A percentile compares a stretch with the other conserved stretches of the same genome.
phyloP scores from a whole-genome alignment of 805 yeast species.

The Kregervanrija fluxuum region DNA sequence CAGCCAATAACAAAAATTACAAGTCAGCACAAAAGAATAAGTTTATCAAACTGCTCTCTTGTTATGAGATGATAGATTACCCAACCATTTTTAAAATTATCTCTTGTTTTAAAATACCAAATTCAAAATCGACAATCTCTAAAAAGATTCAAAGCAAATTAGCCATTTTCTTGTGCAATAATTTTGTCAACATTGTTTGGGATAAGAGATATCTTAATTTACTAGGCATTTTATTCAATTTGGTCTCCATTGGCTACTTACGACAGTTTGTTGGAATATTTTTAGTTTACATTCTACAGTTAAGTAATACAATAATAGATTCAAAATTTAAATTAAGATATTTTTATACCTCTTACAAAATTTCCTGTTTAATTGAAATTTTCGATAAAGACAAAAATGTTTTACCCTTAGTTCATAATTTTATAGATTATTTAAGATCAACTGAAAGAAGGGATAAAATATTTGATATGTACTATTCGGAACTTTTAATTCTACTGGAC shows the following conservation, averaged over 20 bases:
- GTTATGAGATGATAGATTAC: slow-evolving; percentile 20
- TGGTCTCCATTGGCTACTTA: slow-evolving; percentile 23
- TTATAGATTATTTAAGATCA: slow-evolving; percentile 6
- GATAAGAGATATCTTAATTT: slow-evolving; percentile 13
- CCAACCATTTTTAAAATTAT: slow-evolving; percentile 15
- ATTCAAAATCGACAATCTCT: slow-evolving; percentile 3
- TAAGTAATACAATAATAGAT: slow-evolving; percentile 13
- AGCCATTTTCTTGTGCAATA: slow-evolving; percentile 13
- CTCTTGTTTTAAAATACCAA: slow-evolving; percentile 15
- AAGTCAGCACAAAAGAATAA: slow-evolving; percentile 10
- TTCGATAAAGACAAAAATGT: slow-evolving; percentile 15
- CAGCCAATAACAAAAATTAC: slow-evolving; percentile 10
- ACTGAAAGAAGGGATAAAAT: neutral
- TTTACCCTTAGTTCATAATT: slow-evolving; percentile 12
- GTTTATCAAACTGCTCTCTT: slow-evolving; percentile 11
- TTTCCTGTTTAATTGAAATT: slow-evolving; percentile 14
- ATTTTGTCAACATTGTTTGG: slow-evolving; percentile 18
- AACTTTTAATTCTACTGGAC: neutral
- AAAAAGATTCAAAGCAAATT: slow-evolving; percentile 15
- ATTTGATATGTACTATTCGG: slow-evolving; percentile 16
- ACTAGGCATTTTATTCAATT: slow-evolving; percentile 19
- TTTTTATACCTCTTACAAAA: slow-evolving; percentile 18
- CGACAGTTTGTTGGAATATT: slow-evolving; percentile 16
- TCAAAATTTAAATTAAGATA: slow-evolving; percentile 11
- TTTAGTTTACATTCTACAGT: slow-evolving; percentile 14